Evolutionary conservation across 768 basidiomycete species (phyloP), one percentile per base, ranked within the genome.

Genomic region (Lactarius trivialis): DNA sequence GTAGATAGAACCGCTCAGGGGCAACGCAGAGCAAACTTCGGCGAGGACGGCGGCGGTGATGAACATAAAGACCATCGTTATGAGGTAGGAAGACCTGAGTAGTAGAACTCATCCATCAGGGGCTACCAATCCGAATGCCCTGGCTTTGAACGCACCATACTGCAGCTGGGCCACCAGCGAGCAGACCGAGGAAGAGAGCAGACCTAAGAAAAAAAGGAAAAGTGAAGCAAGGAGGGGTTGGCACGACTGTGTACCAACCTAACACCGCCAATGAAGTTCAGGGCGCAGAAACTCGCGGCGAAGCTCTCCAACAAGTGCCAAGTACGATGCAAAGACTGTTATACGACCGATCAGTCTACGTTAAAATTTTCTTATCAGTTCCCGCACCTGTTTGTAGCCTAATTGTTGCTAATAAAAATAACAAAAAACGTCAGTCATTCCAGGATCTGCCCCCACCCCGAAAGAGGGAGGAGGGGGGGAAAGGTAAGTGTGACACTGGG

Each of bases 1-100:
- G 73, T 95, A 96, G 72, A 97, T 95, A 8, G 92, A 94, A 3
- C 93, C 93, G 60, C 89, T 91, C 55, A 93, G 73, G 5, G 90
- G 89, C 32, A 94, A 78, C 6, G 92, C 89, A 43, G 93, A 94
- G 73, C 93, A 95, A 56, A 95, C 85, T 71, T 96, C 93, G 21
- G 93, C 92, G 39, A 96, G 78, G 45, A 93, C 85, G 11, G 83
- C 85, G 1, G 93, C 93, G 7, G 90, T 93, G 57, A 96, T 91
- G 66, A 80, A 81, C 91, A 93, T 92, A 72, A 93, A 91, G 49
- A 93, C 71, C 71, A 93, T 81, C 7, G 91, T 91, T 59, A 92
- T 79, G 63, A 93, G 32, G 71, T 88, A 93, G 19, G 89, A 90
- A 0, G 91, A 91, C 93, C 93, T 93, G 52, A 43, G 51, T 2